These are phyloP conservation scores for Ilex aquifolium DNA, from an alignment of 257 asterid species.

Conservation along the genomic window DNA sequence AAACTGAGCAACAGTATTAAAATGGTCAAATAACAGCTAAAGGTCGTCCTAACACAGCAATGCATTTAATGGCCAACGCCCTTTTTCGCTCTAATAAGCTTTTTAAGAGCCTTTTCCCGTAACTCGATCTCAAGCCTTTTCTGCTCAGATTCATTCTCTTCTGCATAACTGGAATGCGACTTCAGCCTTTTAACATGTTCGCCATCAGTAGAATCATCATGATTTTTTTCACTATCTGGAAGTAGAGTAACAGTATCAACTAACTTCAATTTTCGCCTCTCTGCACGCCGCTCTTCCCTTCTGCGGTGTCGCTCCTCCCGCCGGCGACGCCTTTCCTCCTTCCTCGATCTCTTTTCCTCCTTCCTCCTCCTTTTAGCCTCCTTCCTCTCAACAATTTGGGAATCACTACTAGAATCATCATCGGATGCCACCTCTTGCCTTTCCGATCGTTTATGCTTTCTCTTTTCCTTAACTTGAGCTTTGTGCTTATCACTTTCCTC, in stretches of 20 bases:
- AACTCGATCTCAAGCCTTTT: slow-evolving; percentile 89
- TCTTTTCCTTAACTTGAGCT: slow-evolving; percentile 48
- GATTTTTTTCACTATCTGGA: slow-evolving; percentile 40
- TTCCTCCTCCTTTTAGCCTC: slow-evolving; percentile 75
- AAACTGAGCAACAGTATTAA: slow-evolving; percentile 21
- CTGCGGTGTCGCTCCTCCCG: slow-evolving; percentile 67
- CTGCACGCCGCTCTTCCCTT: slow-evolving; percentile 60
- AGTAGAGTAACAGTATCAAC: slow-evolving; percentile 42
- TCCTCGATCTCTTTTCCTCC: slow-evolving; percentile 68
- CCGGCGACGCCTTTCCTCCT: slow-evolving; percentile 66
- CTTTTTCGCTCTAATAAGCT: slow-evolving; percentile 77
- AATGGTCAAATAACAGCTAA: slow-evolving; percentile 21
- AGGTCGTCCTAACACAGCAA: slow-evolving; percentile 30
- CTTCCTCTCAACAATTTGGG: slow-evolving; percentile 61
- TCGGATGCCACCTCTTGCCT: slow-evolving; percentile 46
- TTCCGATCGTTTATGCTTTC: slow-evolving; percentile 55
- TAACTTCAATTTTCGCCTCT: slow-evolving; percentile 54
- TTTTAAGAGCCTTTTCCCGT: slow-evolving; percentile 94
- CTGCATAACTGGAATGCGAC: slow-evolving; percentile 23
- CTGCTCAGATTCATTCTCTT: slow-evolving; percentile 54
- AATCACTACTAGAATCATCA: slow-evolving; percentile 68
- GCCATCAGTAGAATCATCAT: slow-evolving; percentile 39
- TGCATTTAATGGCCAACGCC: slow-evolving; percentile 47
- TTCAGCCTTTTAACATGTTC: slow-evolving; percentile 37
- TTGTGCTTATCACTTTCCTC: slow-evolving; percentile 43